These are phyloP conservation scores for Hyphopichia homilentoma DNA, from an alignment of 805 yeast species.

Conservation along the genomic window DNA sequence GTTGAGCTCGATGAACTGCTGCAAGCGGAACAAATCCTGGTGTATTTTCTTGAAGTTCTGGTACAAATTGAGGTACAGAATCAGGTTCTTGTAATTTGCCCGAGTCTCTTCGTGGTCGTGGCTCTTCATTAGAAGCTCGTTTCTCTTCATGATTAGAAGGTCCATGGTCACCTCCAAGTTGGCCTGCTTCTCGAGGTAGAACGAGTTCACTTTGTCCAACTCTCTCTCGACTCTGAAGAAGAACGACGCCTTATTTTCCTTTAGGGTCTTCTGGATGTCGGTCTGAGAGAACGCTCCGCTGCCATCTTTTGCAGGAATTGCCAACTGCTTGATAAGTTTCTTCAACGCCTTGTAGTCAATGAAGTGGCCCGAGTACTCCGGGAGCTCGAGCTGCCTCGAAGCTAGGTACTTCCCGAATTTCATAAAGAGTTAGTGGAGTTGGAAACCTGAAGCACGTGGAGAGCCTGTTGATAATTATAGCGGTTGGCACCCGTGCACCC, in stretches of 20 bases:
- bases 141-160: slow-evolving; percentile 68
- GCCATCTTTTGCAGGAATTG: slow-evolving; percentile 32
- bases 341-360: slow-evolving; percentile 92
- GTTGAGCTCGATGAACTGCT: slow-evolving; percentile 90
- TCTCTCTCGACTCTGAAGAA: slow-evolving; percentile 91
- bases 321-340: slow-evolving; percentile 82
- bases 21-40: slow-evolving; percentile 81
- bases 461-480: no score
- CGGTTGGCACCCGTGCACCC: no score
- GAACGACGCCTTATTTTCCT: slow-evolving; percentile 87
- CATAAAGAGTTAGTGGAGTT: no score
- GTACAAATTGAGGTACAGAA: slow-evolving; percentile 75
- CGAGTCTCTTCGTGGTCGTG: slow-evolving; percentile 5
- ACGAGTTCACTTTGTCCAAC: slow-evolving; percentile 90
- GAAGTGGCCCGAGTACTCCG: slow-evolving; percentile 91
- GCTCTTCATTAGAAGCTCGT: slow-evolving; percentile 38
- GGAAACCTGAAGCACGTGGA: no score
- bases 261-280: slow-evolving; percentile 46
- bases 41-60: slow-evolving; percentile 88
- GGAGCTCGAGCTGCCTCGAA: slow-evolving; percentile 88
- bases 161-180: slow-evolving; percentile 79
- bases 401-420: slow-evolving; percentile 96
- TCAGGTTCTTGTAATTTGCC: slow-evolving; percentile 57
- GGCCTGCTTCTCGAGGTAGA: slow-evolving; percentile 86
- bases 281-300: slow-evolving; percentile 15